Conservation (phyloP, 176 grass and related monocot species). For the Poa pratensis region DNA sequence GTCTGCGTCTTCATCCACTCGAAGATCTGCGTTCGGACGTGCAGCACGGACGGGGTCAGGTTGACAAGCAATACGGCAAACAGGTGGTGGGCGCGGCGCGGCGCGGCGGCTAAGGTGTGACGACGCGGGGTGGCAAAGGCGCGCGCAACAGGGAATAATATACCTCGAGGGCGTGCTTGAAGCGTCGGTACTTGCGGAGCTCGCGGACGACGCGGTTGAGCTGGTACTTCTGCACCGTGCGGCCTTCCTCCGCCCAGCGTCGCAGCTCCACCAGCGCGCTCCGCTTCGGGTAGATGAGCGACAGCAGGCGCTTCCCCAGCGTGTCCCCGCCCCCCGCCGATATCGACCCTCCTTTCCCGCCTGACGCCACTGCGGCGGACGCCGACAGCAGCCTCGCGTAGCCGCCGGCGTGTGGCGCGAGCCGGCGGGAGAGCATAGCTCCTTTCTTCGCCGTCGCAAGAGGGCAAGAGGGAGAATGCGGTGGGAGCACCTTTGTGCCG, state of each 20-base stretch:
- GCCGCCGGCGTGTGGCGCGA: slow-evolving; percentile 19
- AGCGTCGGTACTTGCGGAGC: slow-evolving; percentile 77
- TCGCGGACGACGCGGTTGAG: slow-evolving; percentile 85
- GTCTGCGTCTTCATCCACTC: slow-evolving; percentile 87
- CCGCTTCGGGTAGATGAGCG: slow-evolving; percentile 68
- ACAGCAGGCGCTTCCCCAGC: slow-evolving; percentile 63
- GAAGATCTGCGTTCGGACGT: slow-evolving; percentile 52
- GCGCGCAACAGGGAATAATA: no score
- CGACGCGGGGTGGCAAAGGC: not conserved
- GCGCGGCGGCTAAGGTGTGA: not conserved
- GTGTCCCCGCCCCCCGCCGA: slow-evolving; percentile 37
- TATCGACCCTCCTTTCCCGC: not conserved
- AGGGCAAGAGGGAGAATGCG: no score
- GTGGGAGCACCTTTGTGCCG: no score
- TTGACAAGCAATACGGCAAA: slow-evolving; percentile 42
- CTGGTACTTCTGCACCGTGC: slow-evolving; percentile 78
- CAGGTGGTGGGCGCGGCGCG: slow-evolving; percentile 15
- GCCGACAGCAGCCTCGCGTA: slow-evolving; percentile 39
- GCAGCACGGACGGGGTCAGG: not conserved
- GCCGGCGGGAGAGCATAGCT: slow-evolving; percentile 50
- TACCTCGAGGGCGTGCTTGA: slow-evolving; percentile 91
- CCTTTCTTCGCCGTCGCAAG: not conserved
- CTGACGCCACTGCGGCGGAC: not conserved
- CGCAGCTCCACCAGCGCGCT: slow-evolving; percentile 77
- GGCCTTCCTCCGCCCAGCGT: slow-evolving; percentile 72